phyloP scores from a whole-genome alignment of 768 basidiomycete genomes.

The Holtermannia corniformis region DNA sequence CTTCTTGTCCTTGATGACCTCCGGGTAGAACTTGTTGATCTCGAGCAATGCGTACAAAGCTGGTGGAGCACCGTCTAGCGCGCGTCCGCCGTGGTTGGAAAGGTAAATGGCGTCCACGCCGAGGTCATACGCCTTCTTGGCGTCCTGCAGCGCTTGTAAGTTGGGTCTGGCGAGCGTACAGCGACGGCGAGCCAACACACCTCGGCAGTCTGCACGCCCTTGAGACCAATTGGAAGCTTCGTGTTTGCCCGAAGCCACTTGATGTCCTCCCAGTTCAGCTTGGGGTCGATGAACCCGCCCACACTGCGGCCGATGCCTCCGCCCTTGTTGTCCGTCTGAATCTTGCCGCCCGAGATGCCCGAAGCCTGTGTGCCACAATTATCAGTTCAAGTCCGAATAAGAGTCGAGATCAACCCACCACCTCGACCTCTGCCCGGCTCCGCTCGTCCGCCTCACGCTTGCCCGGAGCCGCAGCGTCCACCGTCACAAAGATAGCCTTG shows the following conservation, averaged over 20 bases:
- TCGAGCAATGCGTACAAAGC: conserved; percentile 57
- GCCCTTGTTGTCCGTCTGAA: conserved; percentile 35
- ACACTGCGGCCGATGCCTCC: conserved; percentile 40
- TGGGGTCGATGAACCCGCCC: conserved; percentile 41
- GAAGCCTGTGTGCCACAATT: conserved; percentile 22
- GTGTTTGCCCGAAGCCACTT: conserved; percentile 48
- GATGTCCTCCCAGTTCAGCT: conserved; percentile 44
- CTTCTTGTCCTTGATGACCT: conserved; percentile 64
- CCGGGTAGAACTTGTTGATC: conserved; percentile 61
- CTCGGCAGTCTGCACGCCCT: conserved; percentile 48
- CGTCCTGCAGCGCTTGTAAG: conserved; percentile 51
- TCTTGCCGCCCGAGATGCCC: conserved; percentile 39
- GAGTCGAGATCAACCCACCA: conserved; percentile 14
- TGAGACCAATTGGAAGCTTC: conserved; percentile 45
- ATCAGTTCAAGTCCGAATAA: not conserved
- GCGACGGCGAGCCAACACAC: conserved; percentile 18
- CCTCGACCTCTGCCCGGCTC: conserved; percentile 36
- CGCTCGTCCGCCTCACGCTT: conserved; percentile 42
- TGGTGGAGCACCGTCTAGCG: conserved; percentile 29
- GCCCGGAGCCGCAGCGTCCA: conserved; percentile 39
- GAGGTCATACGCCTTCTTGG: conserved; percentile 68
- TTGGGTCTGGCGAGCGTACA: not conserved
- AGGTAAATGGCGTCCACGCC: conserved; percentile 81
- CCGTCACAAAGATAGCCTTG: conserved; percentile 41
- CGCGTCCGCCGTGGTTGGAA: conserved; percentile 61